phyloP scores from a whole-genome alignment of 208 protist genomes.

The Vickermania ingenoplastis region DNA sequence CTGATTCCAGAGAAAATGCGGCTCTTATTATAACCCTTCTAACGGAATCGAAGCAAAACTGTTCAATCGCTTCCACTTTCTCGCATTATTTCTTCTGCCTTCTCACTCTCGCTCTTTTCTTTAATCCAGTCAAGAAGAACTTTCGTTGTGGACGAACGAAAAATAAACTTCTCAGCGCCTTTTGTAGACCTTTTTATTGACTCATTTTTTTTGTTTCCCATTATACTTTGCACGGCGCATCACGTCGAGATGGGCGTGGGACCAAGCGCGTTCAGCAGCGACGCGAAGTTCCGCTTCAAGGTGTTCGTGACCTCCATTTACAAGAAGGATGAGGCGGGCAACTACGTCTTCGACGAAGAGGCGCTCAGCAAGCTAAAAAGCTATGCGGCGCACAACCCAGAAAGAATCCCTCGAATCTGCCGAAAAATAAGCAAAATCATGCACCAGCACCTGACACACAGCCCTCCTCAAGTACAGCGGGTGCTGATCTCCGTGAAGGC shows the following conservation, averaged over 20 bases:
- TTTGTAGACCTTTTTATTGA: too few species aligned
- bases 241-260: not conserved
- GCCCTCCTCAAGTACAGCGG: conserved; percentile 20
- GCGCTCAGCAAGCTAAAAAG: conserved; percentile 54
- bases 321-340: conserved; percentile 17
- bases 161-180: too few species aligned
- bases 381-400: conserved; percentile 69
- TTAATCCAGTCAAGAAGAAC: too few species aligned
- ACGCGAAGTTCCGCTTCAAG: conserved; percentile 70
- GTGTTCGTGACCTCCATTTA: conserved; percentile 73
- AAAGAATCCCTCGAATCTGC: conserved; percentile 76
- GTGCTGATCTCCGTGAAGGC: conserved; percentile 60
- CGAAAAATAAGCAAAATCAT: conserved; percentile 71
- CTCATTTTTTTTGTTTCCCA: too few species aligned
- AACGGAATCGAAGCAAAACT: too few species aligned
- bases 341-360: conserved; percentile 28
- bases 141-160: too few species aligned
- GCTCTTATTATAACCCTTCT: too few species aligned
- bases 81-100: too few species aligned
- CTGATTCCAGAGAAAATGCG: too few species aligned
- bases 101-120: too few species aligned
- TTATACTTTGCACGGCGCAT: too few species aligned
- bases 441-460: conserved; percentile 16
- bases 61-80: too few species aligned
- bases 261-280: conserved; percentile 27